Evolutionary conservation across 2,329 filamentous ascomycete species (phyloP).

Genomic region (Cytospora schulzeri): DNA sequence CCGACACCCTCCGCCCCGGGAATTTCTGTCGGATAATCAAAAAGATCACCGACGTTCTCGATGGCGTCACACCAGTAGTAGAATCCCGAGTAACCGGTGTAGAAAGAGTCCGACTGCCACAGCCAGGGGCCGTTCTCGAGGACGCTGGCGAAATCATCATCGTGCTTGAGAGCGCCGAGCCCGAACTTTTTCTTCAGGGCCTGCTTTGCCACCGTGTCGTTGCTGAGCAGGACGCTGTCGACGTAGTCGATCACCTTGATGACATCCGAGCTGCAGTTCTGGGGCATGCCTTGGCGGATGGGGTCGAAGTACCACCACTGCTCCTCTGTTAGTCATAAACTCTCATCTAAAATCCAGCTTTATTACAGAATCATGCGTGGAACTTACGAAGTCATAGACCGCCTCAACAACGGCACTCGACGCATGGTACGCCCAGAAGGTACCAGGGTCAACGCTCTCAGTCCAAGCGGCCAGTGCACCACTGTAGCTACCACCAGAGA

Average conservation of each 20-base stretch:
- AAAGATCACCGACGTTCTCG: constrained; percentile 46
- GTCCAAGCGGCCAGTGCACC: constrained; percentile 59
- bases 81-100: constrained; percentile 44
- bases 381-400: constrained; percentile 46
- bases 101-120: constrained; percentile 59
- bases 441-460: constrained; percentile 52
- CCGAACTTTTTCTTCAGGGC: constrained; percentile 54
- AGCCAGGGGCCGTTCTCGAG: constrained; percentile 58
- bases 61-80: constrained; percentile 52
- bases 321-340: neutral
- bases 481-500: constrained; percentile 57
- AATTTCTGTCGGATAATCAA: constrained; percentile 46
- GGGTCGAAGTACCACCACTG: constrained; percentile 59
- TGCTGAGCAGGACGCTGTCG: constrained; percentile 47
- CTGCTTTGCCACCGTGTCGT: constrained; percentile 41
- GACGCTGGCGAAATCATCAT: constrained; percentile 51
- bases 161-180: constrained; percentile 46
- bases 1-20: constrained; percentile 55
- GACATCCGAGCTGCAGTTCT: constrained; percentile 59
- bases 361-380: neutral
- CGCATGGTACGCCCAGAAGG: constrained; percentile 60
- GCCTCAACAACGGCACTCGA: constrained; percentile 58
- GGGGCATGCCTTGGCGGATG: constrained; percentile 54
- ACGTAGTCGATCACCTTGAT: constrained; percentile 53
- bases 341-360: neutral